phyloP scores from a whole-genome alignment of 2,329 filamentous ascomycete species.

The Plectosphaerella plurivora region DNA sequence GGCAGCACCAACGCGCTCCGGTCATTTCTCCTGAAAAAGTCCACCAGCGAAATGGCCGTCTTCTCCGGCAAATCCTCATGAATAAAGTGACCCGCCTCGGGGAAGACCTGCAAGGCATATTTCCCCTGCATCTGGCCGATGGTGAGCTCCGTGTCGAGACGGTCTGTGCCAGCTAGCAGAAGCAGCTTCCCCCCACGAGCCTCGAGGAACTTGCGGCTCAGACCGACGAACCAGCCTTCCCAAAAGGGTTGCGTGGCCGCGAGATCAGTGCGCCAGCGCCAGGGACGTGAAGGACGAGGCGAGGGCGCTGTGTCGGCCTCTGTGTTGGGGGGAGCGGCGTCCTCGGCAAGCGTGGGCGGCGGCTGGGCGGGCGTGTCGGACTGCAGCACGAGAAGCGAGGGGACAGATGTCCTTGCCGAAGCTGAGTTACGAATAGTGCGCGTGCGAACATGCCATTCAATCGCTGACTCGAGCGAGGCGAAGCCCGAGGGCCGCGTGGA shows the following conservation, averaged over 20 bases:
- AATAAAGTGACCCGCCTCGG: constrained; percentile 92
- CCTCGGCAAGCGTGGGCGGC: constrained; percentile 14
- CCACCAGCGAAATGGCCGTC: constrained; percentile 77
- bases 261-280: constrained; percentile 85
- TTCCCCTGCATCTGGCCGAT: constrained; percentile 99
- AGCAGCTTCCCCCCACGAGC: constrained; percentile 81
- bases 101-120: constrained; percentile 92
- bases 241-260: constrained; percentile 83
- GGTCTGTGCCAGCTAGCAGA: constrained; percentile 82
- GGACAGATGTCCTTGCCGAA: constrained; percentile 85
- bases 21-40: constrained; percentile 92
- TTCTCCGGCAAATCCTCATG: constrained; percentile 93
- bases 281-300: constrained; percentile 40
- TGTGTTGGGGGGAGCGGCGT: neutral
- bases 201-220: constrained; percentile 82
- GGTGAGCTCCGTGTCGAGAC: constrained; percentile 85
- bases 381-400: constrained; percentile 62
- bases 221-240: constrained; percentile 87
- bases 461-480: constrained; percentile 68
- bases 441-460: constrained; percentile 91
- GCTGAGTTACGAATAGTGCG: constrained; percentile 78
- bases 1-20: constrained; percentile 79
- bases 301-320: neutral
- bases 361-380: neutral
- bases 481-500: constrained; percentile 77